These are phyloP conservation scores for Heritiera fomes DNA, from an alignment of 345 rosid species.

Conservation along the genomic window DNA sequence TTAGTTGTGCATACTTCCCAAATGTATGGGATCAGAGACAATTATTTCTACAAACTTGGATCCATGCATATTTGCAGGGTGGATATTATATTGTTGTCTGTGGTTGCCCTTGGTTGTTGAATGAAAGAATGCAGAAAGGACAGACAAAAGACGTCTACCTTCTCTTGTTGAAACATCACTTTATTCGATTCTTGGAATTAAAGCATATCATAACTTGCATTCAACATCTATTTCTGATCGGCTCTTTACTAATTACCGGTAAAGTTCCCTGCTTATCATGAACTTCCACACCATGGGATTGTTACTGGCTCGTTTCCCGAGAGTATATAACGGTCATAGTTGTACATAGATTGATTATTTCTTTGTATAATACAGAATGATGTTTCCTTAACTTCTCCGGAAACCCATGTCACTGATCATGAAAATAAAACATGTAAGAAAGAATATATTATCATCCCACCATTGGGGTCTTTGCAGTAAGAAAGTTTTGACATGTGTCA, in stretches of 20 bases:
- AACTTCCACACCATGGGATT: background rate
- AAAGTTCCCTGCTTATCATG: background rate
- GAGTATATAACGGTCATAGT: conserved; percentile 15
- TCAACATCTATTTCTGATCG: background rate
- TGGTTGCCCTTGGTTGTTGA: background rate
- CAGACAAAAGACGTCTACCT: background rate
- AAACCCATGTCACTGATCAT: background rate
- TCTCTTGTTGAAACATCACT: background rate
- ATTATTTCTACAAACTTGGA: background rate
- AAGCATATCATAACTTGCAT: background rate
- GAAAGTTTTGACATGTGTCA: conserved; percentile 19
- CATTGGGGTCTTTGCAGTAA: background rate
- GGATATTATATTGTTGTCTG: background rate
- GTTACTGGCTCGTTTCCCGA: background rate
- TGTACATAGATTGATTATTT: conserved; percentile 28
- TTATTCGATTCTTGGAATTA: background rate
- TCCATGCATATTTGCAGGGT: background rate
- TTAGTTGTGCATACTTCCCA: background rate
- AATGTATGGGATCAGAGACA: background rate
- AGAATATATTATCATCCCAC: background rate
- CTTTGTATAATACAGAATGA: conserved; percentile 12
- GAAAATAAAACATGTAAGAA: background rate
- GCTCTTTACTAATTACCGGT: background rate
- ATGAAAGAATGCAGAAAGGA: background rate
- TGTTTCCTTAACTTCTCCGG: conserved; percentile 38